phyloP scores from a whole-genome alignment of 2,329 filamentous ascomycete genomes.

The Simplicillium aogashimaense region DNA sequence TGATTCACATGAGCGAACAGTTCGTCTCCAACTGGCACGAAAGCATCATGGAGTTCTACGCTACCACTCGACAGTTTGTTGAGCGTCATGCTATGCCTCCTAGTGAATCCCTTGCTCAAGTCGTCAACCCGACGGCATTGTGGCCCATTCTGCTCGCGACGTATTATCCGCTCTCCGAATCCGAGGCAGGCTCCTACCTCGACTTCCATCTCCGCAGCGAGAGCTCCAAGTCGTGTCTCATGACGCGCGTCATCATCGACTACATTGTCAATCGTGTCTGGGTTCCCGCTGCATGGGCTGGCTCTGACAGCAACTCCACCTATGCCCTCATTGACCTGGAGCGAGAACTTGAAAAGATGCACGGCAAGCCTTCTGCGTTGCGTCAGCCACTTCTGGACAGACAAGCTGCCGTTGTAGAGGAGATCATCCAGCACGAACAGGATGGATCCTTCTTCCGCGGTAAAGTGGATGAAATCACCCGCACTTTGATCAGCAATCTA shows the following conservation, averaged over 20 bases:
- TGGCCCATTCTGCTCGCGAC: slow-evolving; percentile 26
- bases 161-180: slow-evolving; percentile 25
- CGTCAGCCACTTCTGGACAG: slow-evolving; percentile 29
- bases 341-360: slow-evolving; percentile 22
- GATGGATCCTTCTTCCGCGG: slow-evolving; percentile 18
- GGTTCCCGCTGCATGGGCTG: slow-evolving; percentile 27
- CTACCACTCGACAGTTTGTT: slow-evolving; percentile 23
- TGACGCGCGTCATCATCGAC: slow-evolving; percentile 30
- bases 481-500: slow-evolving; percentile 24
- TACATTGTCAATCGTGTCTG: slow-evolving; percentile 31
- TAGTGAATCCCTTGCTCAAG: slow-evolving; percentile 15
- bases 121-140: slow-evolving; percentile 18
- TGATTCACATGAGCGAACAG: slow-evolving; percentile 24
- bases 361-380: slow-evolving; percentile 22
- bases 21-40: slow-evolving; percentile 23
- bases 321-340: slow-evolving; percentile 24
- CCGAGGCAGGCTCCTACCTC: slow-evolving; percentile 29
- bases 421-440: slow-evolving; percentile 23
- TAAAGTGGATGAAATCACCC: slow-evolving; percentile 31
- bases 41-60: slow-evolving; percentile 25
- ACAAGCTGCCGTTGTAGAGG: slow-evolving; percentile 24
- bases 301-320: slow-evolving; percentile 23
- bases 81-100: slow-evolving; percentile 22
- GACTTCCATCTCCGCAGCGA: slow-evolving; percentile 27
- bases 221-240: slow-evolving; percentile 29